Conservation (phyloP, 2,329 filamentous ascomycete genomes). For the Penicillium verrucosum region DNA sequence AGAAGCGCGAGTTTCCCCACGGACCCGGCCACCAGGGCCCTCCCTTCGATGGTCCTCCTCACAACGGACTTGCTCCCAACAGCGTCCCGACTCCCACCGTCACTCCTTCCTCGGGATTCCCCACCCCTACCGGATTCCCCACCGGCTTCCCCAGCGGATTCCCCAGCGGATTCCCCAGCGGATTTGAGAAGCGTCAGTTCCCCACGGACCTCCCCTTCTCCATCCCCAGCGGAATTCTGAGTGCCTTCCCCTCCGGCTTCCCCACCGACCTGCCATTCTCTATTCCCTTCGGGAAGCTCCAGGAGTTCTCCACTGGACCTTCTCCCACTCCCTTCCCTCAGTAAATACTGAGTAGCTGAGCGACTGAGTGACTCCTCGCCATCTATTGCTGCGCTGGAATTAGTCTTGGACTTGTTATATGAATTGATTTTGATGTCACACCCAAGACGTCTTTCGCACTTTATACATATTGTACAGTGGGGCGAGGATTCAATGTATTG, state of each 20-base stretch:
- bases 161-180: not conserved
- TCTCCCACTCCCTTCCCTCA: not conserved
- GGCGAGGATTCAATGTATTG: not conserved
- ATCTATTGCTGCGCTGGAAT: not conserved
- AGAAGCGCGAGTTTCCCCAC: not conserved
- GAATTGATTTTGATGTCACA: not conserved
- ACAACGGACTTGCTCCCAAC: not conserved
- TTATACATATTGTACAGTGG: not conserved
- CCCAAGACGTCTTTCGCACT: not conserved
- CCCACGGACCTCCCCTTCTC: not conserved
- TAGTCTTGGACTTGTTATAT: not conserved
- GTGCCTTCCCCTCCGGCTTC: not conserved
- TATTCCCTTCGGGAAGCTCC: not conserved
- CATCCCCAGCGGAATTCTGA: not conserved
- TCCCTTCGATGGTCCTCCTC: not conserved
- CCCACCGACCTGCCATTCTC: not conserved
- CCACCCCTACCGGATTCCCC: not conserved
- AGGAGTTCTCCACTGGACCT: not conserved
- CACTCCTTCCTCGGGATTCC: not conserved
- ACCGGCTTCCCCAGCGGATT: constrained; percentile 2
- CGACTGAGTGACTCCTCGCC: too few species aligned
- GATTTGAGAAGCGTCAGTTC: constrained; percentile 9
- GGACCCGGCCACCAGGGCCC: constrained; percentile 1
- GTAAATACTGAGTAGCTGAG: not conserved
- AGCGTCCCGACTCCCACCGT: not conserved